phyloP scores from a whole-genome alignment of 1,139 yeast genomes.

The Pichia sp. region DNA sequence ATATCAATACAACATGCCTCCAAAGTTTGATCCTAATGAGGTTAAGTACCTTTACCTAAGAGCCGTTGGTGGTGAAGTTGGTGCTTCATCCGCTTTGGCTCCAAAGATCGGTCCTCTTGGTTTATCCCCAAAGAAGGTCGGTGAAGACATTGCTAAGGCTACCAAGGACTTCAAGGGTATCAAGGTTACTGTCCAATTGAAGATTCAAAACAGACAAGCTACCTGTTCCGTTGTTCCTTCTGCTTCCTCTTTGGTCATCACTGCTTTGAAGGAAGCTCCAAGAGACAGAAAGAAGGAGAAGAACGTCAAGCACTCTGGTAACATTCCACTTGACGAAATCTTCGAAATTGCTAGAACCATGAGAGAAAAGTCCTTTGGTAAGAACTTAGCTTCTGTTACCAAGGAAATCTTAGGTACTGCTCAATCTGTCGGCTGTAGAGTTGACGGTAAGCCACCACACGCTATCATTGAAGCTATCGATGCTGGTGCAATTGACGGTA shows the following conservation, averaged over 20 bases:
- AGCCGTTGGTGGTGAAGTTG: conserved; percentile 99
- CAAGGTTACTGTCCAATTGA: conserved; percentile 97
- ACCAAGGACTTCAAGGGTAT: conserved; percentile 99
- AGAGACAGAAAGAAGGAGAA: conserved; percentile 99
- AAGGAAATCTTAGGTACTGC: conserved; percentile 99
- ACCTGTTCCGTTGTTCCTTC: conserved; percentile 98
- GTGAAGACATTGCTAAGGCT: conserved; percentile 99
- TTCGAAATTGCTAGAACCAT: conserved; percentile 96
- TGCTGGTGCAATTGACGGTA: conserved; percentile 91
- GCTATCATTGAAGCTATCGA: conserved; percentile 96
- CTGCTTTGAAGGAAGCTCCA: conserved; percentile 99
- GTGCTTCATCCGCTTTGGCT: conserved; percentile 99
- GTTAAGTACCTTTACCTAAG: conserved; percentile 98
- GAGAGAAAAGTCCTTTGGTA: conserved; percentile 98
- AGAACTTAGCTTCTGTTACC: conserved; percentile 92
- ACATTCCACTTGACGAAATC: conserved; percentile 95
- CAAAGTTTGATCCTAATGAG: conserved; percentile 98
- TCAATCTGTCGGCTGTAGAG: conserved; percentile 98
- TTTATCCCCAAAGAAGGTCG: conserved; percentile 99
- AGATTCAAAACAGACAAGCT: conserved; percentile 99
- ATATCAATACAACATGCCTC: conserved; percentile 56
- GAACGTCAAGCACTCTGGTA: conserved; percentile 99
- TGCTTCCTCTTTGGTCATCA: conserved; percentile 97
- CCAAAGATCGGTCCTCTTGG: conserved; percentile 99
- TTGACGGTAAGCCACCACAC: conserved; percentile 99